Evolutionary conservation across 2,329 filamentous ascomycete genomes (phyloP).

Genomic region (Xylariaceae sp.): DNA sequence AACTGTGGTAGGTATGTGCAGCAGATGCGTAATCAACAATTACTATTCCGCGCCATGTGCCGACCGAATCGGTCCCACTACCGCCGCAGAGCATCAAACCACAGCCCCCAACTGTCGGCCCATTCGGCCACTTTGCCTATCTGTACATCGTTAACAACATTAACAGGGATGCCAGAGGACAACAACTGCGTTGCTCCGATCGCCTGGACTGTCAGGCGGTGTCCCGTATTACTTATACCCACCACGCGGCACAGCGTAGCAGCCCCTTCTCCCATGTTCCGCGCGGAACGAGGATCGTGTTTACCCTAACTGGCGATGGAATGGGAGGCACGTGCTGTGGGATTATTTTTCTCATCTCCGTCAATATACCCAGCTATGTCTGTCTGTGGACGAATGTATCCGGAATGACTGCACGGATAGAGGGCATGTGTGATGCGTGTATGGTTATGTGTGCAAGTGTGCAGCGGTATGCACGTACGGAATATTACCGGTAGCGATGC

Average conservation of each 20-base stretch:
- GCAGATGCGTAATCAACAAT: too few relatives aligned
- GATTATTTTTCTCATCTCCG: neutral
- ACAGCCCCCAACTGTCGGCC: constrained; percentile 12
- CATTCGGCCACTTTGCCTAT: constrained; percentile 22
- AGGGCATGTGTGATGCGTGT: too few relatives aligned
- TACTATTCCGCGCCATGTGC: too few relatives aligned
- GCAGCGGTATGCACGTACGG: too few relatives aligned
- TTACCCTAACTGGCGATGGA: neutral
- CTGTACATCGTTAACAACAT: constrained; percentile 18
- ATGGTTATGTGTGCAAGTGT: too few relatives aligned
- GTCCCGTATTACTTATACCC: too few relatives aligned
- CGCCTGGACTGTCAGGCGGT: neutral
- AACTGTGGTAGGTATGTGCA: too few relatives aligned
- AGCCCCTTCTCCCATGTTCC: neutral
- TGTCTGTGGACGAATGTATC: too few relatives aligned
- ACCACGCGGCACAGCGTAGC: too few relatives aligned
- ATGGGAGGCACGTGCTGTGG: neutral
- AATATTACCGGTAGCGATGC: too few relatives aligned
- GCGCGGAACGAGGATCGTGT: constrained; percentile 14
- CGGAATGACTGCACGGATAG: too few relatives aligned
- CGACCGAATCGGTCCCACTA: too few relatives aligned
- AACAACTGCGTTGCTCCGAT: neutral
- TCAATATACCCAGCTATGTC: neutral
- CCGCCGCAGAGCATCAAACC: neutral
- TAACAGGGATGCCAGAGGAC: constrained; percentile 14